Evolutionary conservation across 257 asterid species (phyloP).

Genomic region (Solanum clarkiae): DNA sequence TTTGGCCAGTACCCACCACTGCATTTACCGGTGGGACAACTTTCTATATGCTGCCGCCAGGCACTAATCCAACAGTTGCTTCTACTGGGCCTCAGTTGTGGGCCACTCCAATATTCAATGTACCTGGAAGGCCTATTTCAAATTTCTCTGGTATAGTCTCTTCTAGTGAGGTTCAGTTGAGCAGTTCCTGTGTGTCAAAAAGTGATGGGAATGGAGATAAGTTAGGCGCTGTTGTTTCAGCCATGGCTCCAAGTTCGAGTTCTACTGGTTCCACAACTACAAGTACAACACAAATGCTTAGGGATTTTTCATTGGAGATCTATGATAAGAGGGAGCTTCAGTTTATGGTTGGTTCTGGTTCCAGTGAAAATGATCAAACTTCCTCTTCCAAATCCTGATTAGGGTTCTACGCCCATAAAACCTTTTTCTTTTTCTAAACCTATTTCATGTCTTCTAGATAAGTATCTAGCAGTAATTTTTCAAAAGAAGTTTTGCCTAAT

Average conservation of each 20-base stretch:
- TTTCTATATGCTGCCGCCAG: constrained; percentile 55
- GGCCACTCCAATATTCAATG: constrained; percentile 59
- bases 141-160: constrained; percentile 21
- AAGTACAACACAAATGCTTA: constrained; percentile 25
- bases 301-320: constrained; percentile 49
- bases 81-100: constrained; percentile 45
- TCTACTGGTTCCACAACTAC: constrained; percentile 2
- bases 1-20: constrained; percentile 27
- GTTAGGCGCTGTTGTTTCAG: constrained; percentile 3
- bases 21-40: constrained; percentile 32
- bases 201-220: constrained; percentile 5
- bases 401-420: background rate
- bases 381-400: constrained; percentile 33
- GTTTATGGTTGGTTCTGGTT: constrained; percentile 42
- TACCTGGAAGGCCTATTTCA: constrained; percentile 36
- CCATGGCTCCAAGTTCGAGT: constrained; percentile 30
- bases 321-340: constrained; percentile 72
- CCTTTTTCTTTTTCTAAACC: background rate
- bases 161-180: background rate
- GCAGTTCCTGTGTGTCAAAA: background rate
- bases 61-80: constrained; percentile 4
- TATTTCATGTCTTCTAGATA: background rate
- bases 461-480: background rate
- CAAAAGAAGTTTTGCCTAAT: background rate
- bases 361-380: constrained; percentile 10